phyloP scores from a whole-genome alignment of 768 basidiomycete species.

The Mycena kentingensis region DNA sequence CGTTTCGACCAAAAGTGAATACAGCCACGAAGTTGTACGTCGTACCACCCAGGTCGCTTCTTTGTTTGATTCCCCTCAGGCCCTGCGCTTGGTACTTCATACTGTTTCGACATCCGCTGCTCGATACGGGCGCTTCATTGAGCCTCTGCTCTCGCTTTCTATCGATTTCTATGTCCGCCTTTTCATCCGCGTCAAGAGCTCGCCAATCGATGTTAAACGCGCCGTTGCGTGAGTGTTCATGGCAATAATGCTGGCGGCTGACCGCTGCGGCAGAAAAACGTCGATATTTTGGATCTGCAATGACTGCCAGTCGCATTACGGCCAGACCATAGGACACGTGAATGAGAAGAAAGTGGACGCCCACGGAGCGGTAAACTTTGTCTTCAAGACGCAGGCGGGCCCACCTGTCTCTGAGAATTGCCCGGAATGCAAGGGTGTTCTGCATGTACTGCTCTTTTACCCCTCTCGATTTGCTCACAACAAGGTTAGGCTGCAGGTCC shows the following conservation, averaged over 20 bases:
- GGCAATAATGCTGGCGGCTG: slow-evolving; percentile 1
- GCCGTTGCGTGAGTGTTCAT: slow-evolving; percentile 60
- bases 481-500: slow-evolving; percentile 63
- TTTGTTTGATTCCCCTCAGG: slow-evolving; percentile 45
- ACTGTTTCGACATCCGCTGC: slow-evolving; percentile 83
- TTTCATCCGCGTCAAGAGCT: slow-evolving; percentile 76
- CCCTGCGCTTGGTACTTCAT: slow-evolving; percentile 88
- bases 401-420: slow-evolving; percentile 71
- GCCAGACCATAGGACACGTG: slow-evolving; percentile 82
- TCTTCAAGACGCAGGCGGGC: slow-evolving; percentile 73
- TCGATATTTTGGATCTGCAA: slow-evolving; percentile 83
- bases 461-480: not conserved
- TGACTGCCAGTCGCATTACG: slow-evolving; percentile 78
- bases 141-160: slow-evolving; percentile 85
- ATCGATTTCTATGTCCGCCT: slow-evolving; percentile 97
- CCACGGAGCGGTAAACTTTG: slow-evolving; percentile 57
- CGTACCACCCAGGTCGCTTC: not conserved
- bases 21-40: slow-evolving; percentile 88
- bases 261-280: slow-evolving; percentile 63
- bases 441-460: slow-evolving; percentile 63
- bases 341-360: slow-evolving; percentile 59
- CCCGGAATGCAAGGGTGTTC: slow-evolving; percentile 73
- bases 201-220: slow-evolving; percentile 84
- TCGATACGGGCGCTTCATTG: slow-evolving; percentile 89
- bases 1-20: slow-evolving; percentile 87